These are phyloP conservation scores for Inosperma sp. DNA, from an alignment of 768 basidiomycete species.

Conservation along the genomic window DNA sequence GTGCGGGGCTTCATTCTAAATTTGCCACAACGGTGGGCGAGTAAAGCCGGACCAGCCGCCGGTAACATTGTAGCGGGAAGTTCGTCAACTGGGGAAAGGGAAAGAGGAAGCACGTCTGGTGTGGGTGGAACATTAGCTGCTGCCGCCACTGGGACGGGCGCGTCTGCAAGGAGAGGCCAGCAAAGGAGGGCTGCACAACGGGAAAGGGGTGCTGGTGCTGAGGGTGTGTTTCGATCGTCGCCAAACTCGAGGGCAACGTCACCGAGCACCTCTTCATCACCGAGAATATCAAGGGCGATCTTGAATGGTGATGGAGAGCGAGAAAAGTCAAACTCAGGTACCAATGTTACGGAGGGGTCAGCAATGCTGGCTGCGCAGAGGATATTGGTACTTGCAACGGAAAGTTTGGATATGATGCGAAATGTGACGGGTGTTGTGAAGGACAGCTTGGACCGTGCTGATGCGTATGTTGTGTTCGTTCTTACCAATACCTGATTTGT, in stretches of 20 bases:
- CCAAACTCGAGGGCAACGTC: slow-evolving; percentile 27
- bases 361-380: slow-evolving; percentile 75
- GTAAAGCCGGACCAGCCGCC: slow-evolving; percentile 29
- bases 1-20: slow-evolving; percentile 75
- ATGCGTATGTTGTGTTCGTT: slow-evolving; percentile 56
- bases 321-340: slow-evolving; percentile 8
- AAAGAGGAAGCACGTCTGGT: background rate
- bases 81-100: background rate
- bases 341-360: slow-evolving; percentile 36
- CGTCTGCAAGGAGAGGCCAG: slow-evolving; percentile 26
- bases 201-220: slow-evolving; percentile 37
- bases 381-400: slow-evolving; percentile 79
- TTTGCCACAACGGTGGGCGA: slow-evolving; percentile 77
- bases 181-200: slow-evolving; percentile 32
- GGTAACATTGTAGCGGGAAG: background rate
- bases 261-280: slow-evolving; percentile 14
- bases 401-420: slow-evolving; percentile 90
- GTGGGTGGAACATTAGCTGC: slow-evolving; percentile 29
- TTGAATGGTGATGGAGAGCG: slow-evolving; percentile 9
- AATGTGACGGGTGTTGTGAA: slow-evolving; percentile 84
- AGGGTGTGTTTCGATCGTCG: slow-evolving; percentile 20
- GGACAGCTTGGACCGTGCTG: slow-evolving; percentile 83
- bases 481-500: slow-evolving; percentile 9
- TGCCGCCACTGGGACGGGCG: slow-evolving; percentile 31
- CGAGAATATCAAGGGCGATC: slow-evolving; percentile 5